Evolutionary conservation across 176 grass and related monocot species (phyloP), one percentile per base, ranked within the genome.

Genomic region (Aegilops bicornis): DNA sequence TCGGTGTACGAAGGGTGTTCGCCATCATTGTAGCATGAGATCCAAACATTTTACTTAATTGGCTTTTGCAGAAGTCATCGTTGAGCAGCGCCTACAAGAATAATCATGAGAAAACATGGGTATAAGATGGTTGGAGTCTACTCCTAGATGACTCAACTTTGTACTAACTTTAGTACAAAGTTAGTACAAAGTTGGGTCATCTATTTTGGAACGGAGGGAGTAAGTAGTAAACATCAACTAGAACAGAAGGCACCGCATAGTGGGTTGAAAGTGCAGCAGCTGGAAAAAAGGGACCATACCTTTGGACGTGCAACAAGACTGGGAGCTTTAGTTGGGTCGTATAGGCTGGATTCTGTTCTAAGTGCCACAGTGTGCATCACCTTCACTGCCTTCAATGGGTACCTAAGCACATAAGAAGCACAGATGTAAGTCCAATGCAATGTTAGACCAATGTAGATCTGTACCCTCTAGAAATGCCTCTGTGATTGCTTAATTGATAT

Each of bases 341-440:
- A 89, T n/a, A 93, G 62, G 86, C 92, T 94, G 83, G 96, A 94
- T 77, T 98, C 93, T 86, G 96, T 98, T 94, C 90, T 89, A 54
- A 91, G 82, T 32, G 96, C 96, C 82, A 98, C 96, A 70, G 90
- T 91, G 87, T 98, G 94, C 96, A 94, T 96, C 85, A 98, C 93
- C 88, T 90, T 96, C 48, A 98, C 96, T 85, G 96, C 96, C 88
- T 98, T 98, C 52, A 98, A 39, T 62, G 96, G 96, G 86, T 92
- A 98, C 88, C 96, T 98, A 79, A 76, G 74, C 80, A 82, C 35
- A 36, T 36, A 78, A 83, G 64, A 88, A 27, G 71, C 78, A 86
- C 32, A 89, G 60, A 86, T 50, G 47, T 59, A 90, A 39, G 31
- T 69, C 33, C 17, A 78, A 32, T 79, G 14, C 48, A 64, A 83